Conservation (phyloP, 2,329 filamentous ascomycete species). For the Cryphonectria carpinicola region DNA sequence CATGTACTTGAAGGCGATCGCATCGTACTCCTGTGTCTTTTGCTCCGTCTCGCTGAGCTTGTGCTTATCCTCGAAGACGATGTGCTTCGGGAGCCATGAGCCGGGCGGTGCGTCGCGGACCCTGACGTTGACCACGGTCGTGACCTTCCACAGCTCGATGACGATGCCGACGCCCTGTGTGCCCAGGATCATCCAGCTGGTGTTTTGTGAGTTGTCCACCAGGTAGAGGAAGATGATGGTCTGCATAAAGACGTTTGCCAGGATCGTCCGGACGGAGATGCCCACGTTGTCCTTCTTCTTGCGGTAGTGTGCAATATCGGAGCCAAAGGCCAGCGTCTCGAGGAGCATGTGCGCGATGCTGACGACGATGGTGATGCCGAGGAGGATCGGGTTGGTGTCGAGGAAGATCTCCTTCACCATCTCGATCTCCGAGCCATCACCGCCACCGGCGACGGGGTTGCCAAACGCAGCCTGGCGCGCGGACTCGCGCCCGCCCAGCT, state of each 20-base stretch:
- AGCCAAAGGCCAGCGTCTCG: constrained; percentile 95
- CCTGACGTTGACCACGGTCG: constrained; percentile 89
- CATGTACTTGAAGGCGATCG: constrained; percentile 97
- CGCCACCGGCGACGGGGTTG: constrained; percentile 70
- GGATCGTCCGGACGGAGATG: constrained; percentile 92
- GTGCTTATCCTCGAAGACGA: constrained; percentile 96
- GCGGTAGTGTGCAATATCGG: constrained; percentile 95
- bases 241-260: constrained; percentile 99
- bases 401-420: constrained; percentile 96
- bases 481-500: constrained; percentile 84
- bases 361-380: constrained; percentile 82
- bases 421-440: constrained; percentile 92
- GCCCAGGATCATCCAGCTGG: constrained; percentile 98
- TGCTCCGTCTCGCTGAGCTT: constrained; percentile 92
- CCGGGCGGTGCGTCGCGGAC: constrained; percentile 70
- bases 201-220: constrained; percentile 95
- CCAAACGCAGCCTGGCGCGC: constrained; percentile 78
- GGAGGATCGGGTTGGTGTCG: constrained; percentile 90
- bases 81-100: constrained; percentile 75
- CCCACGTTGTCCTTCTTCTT: constrained; percentile 99
- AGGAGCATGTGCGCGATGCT: constrained; percentile 92
- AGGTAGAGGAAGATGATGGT: constrained; percentile 93
- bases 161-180: constrained; percentile 82
- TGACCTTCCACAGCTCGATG: constrained; percentile 87
- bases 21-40: constrained; percentile 98